Evolutionary conservation across 805 yeast species (phyloP), one percentile per base, ranked within the genome.

Genomic region (Saccharomycopsis malanga): DNA sequence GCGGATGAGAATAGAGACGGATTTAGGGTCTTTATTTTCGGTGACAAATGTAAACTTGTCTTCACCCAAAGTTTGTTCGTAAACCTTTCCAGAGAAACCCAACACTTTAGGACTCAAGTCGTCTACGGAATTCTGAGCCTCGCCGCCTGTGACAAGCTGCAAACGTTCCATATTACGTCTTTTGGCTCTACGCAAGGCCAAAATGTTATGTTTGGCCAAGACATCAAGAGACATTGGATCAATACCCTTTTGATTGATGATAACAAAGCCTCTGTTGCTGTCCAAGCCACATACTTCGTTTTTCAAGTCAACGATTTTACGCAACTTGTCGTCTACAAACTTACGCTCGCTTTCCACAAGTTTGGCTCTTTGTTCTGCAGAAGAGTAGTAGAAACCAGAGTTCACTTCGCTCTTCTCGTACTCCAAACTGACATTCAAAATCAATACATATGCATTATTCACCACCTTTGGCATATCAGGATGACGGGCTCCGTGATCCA

Each of bases 121-220:
- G 60, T 93, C 99, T 39, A 89, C 97, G 12, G 96, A 83, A 67
- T 93, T 93, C 69, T 91, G 97, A 6, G 98, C 98, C 62, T 84
- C 93, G 58, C 98, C 99, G 25, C 97, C 98, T 54, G 95, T 86
- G 45, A 88, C 87, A 52, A 93, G 74, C 68, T 93, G 99, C 62
- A 93, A 74, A 64, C 99, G 81, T 71, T 93, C 99, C 98, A 93
- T 91, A 67, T 93, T 93, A 71, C 99, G 83, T 72, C 99, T 81
- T 73, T 93, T 93, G 38, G 99, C 99, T 62, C 98, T 81, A 72
- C 99, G 82, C 58, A 93, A 74, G 1, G 98, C 98, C 57, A 93
- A 72, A 56, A 93, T 93, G 57, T 84, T 85, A 66, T 93, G 83
- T 62, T 87, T 87, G 38, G 98, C 98, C 54, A 93, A 73, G 4